Percentiles rank a stretch among this genome's conserved stretches.
phyloP scores from a whole-genome alignment of 495 filamentous ascomycete species.

The Aspergillus ellipticus region DNA sequence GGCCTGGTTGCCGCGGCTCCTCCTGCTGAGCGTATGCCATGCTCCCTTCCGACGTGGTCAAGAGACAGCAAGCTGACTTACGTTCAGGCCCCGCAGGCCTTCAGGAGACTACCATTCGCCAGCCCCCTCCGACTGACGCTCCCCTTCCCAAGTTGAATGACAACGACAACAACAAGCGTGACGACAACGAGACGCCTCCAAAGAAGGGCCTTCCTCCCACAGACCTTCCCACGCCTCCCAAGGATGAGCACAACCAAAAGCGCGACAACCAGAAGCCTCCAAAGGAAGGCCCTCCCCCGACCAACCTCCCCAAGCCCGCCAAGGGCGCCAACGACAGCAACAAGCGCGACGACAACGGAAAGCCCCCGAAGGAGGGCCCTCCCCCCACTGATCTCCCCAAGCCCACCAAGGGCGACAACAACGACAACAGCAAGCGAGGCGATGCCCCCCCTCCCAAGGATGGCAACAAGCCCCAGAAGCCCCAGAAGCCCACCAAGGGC shows the following conservation, averaged over 20 bases:
- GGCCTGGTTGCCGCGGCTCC: constrained; percentile 18
- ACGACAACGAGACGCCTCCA: neutral
- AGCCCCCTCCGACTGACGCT: constrained; percentile 1
- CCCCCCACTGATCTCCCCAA: neutral
- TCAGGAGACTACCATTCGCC: neutral
- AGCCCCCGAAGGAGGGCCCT: neutral
- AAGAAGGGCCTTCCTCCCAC: neutral
- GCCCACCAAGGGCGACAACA: neutral
- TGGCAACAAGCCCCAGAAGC: neutral
- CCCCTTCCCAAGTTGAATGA: constrained; percentile 6
- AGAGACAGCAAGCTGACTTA: neutral
- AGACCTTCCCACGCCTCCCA: neutral
- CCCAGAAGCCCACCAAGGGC: neutral
- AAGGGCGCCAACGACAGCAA: too few species aligned
- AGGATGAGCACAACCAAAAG: too few species aligned
- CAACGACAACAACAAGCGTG: constrained; percentile 13
- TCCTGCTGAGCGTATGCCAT: constrained; percentile 12
- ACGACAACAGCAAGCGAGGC: neutral
- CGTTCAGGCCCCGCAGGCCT: constrained; percentile 10
- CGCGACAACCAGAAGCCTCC: constrained; percentile 6
- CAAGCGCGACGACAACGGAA: neutral
- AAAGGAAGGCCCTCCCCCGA: neutral
- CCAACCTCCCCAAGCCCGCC: neutral
- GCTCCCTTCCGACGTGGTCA: neutral
- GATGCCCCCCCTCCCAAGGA: neutral